These are phyloP conservation scores for Psidium friedrichsthalianum DNA, from an alignment of 345 rosid genomes.

Conservation along the genomic window DNA sequence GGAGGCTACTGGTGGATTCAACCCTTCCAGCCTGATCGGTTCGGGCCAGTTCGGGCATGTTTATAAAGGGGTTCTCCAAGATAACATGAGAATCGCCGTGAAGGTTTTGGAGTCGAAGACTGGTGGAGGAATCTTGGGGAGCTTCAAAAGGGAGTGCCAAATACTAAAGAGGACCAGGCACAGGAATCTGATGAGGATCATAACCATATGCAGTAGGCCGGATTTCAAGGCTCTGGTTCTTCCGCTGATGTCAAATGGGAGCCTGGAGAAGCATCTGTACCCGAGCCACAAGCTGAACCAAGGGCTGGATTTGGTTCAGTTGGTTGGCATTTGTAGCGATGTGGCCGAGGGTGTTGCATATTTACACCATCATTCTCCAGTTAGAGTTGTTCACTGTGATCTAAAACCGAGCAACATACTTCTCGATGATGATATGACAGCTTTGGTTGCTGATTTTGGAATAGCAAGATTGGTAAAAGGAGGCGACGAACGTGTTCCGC, in stretches of 20 bases:
- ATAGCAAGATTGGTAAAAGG: conserved; percentile 57
- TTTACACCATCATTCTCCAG: conserved; percentile 75
- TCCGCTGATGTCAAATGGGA: conserved; percentile 82
- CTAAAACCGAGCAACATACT: conserved; percentile 93
- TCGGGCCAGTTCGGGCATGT: conserved; percentile 82
- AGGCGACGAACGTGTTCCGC: conserved; percentile 14
- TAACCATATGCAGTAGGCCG: conserved; percentile 76
- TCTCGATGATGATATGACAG: conserved; percentile 81
- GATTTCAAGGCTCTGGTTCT: conserved; percentile 82
- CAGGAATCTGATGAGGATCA: conserved; percentile 74
- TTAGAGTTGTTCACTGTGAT: conserved; percentile 88
- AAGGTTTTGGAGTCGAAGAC: conserved; percentile 59
- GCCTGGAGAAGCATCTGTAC: conserved; percentile 69
- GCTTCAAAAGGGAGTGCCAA: conserved; percentile 80
- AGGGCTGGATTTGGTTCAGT: conserved; percentile 46
- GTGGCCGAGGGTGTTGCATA: conserved; percentile 87
- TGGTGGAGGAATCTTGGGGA: conserved; percentile 34
- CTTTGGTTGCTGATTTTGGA: conserved; percentile 86
- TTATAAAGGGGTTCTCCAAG: conserved; percentile 61
- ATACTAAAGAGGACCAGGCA: conserved; percentile 70
- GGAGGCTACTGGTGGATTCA: conserved; percentile 76
- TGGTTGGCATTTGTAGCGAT: conserved; percentile 64
- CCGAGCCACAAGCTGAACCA: conserved; percentile 25
- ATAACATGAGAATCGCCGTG: conserved; percentile 68
- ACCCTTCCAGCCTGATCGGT: conserved; percentile 59